Base-by-base conservation (phyloP, 2,329 filamentous ascomycete genomes). In the Diaporthe amygdali region DNA sequence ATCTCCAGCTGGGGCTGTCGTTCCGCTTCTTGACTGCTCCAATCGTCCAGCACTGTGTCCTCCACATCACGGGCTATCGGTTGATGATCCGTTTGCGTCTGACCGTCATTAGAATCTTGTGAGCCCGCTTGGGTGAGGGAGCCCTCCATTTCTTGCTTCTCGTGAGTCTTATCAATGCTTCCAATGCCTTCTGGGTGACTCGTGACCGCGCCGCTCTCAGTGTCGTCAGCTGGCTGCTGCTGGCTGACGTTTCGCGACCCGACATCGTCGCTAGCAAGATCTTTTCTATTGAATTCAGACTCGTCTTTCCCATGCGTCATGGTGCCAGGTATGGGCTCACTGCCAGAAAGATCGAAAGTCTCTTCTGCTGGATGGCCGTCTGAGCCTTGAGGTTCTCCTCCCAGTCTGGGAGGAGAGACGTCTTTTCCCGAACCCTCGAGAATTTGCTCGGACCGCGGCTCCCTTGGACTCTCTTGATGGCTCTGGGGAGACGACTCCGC, bases 241-340 rank as follows among this genome's bases (percentile, higher is more conserved):
- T 63, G 27, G 10, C 20, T 49, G 8, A 3, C 32, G 20, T 20
- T 44, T 37, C 17, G 59, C 59, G 14, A 34, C 30, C 44, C 37
- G 59, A 49, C n/a, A 34, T 37, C 67, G 22, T 34, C 34, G 2
- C 20, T 55, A 17, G 32, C 4, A 14, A 14, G 30, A 9, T 59
- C 25, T 22, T 59, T 27, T 22, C 20, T 14, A 9, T 47, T 47
- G 22, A 41, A 27, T 14, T 27, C 68, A 37, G 34, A n/a, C 17
- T 46, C 17, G 20, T 73, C 72, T 17, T 69, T 56, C 2, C 71
- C 64, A 49, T 75, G 74, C n/a, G 72, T 75, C 71, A 73, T 73
- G 30, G 72, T 73, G 14, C 72, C 74, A 14, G 71, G 44, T 37
- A 74, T 72, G 39, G 72, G 66, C 63, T 72, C 68, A 34, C 66